Evolutionary conservation across 75 land plant species (phyloP).

Genomic region (Picea glauca): DNA sequence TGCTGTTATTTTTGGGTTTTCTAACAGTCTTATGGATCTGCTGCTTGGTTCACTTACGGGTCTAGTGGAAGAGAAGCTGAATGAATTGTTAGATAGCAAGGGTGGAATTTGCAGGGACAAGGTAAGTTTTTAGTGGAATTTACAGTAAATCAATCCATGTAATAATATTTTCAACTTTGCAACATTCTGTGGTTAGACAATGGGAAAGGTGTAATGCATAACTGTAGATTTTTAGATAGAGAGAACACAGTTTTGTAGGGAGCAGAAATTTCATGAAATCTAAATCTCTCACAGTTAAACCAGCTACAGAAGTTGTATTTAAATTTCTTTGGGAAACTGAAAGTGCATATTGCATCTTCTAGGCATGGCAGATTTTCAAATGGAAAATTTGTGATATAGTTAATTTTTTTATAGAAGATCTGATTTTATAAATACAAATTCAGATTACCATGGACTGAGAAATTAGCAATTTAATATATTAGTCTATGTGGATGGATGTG

Average conservation of each 20-base stretch:
- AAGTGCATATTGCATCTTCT: neutral
- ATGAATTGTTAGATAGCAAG: slow-evolving; percentile 64
- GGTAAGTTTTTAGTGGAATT: slow-evolving; percentile 22
- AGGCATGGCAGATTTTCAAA: neutral
- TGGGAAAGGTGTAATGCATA: neutral
- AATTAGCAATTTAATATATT: neutral
- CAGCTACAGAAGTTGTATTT: neutral
- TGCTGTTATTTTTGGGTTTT: neutral
- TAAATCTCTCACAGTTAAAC: neutral
- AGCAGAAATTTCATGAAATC: neutral
- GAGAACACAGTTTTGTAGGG: neutral
- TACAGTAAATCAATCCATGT: neutral
- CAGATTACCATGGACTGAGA: neutral
- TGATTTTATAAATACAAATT: neutral
- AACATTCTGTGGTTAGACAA: neutral
- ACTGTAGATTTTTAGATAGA: neutral
- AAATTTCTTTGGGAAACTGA: neutral
- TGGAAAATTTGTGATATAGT: neutral
- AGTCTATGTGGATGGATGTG: too few relatives aligned
- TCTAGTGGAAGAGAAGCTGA: slow-evolving; percentile 81
- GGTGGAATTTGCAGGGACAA: slow-evolving; percentile 75
- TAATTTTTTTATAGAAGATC: neutral
- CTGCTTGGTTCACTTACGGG: neutral
- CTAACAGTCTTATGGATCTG: neutral
- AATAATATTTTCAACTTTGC: neutral